Evolutionary conservation across 1,284 basidiomycete genomes (phyloP).

Genomic region (Leccinum fallax): DNA sequence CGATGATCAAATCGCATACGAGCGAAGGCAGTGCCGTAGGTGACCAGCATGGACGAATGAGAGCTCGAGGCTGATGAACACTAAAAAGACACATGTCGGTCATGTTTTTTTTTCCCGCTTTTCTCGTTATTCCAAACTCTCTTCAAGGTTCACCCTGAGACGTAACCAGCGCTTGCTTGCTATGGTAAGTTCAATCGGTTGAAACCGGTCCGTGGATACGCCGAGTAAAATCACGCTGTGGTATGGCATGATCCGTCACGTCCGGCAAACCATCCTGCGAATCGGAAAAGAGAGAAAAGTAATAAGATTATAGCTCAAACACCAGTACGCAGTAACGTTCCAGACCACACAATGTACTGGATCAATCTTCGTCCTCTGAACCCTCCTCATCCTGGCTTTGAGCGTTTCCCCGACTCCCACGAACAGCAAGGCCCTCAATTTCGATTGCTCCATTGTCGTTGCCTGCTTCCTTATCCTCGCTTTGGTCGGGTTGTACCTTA

Average conservation of each 20-base stretch:
- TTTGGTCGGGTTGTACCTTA: conserved; percentile 57
- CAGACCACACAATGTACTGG: conserved; percentile 27
- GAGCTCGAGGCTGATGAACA: background rate
- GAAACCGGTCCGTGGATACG: conserved; percentile 12
- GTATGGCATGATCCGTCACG: conserved; percentile 19
- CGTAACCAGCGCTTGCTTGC: conserved; percentile 7
- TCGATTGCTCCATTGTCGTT: conserved; percentile 48
- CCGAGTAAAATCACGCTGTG: conserved; percentile 5
- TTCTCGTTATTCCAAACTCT: conserved; percentile 1
- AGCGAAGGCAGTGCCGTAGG: conserved; percentile 21
- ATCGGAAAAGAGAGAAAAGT: conserved; percentile 10
- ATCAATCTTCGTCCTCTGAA: conserved; percentile 39
- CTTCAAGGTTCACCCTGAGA: conserved; percentile 10
- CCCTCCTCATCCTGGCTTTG: conserved; percentile 35
- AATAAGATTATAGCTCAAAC: conserved; percentile 22
- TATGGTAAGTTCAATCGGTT: conserved; percentile 5
- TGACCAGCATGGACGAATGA: background rate
- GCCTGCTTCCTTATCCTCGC: conserved; percentile 45
- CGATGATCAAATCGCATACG: conserved; percentile 16
- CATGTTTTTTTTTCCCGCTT: conserved; percentile 12
- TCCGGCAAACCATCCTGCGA: conserved; percentile 21
- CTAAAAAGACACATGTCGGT: conserved; percentile 4
- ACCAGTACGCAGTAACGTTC: conserved; percentile 19
- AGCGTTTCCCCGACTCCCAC: conserved; percentile 1
- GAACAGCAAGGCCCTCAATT: conserved; percentile 59